Evolutionary conservation across 768 basidiomycete genomes (phyloP).

Genomic region (button mushroom (Agaricus bisporus)): DNA sequence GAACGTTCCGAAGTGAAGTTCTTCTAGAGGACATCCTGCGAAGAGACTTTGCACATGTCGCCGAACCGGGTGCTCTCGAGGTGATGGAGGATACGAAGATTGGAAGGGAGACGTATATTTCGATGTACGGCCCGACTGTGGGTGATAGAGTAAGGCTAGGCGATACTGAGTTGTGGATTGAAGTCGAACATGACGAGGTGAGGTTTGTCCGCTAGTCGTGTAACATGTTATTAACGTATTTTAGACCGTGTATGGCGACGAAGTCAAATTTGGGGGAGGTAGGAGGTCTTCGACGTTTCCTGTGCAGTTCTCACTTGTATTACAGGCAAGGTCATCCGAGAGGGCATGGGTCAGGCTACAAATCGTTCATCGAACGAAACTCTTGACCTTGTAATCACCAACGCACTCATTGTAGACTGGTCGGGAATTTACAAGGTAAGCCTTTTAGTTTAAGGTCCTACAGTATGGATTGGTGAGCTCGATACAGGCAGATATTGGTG

Average conservation of each 20-base stretch:
- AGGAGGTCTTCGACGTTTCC: constrained; percentile 9
- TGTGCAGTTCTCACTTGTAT: constrained; percentile 2
- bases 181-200: constrained; percentile 84
- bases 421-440: constrained; percentile 87
- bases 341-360: constrained; percentile 94
- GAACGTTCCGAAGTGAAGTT: constrained; percentile 34
- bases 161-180: constrained; percentile 87
- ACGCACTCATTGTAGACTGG: constrained; percentile 93
- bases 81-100: constrained; percentile 50
- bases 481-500: constrained; percentile 88
- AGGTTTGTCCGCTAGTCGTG: constrained; percentile 7
- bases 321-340: constrained; percentile 85
- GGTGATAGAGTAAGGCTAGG: constrained; percentile 87
- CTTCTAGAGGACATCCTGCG: constrained; percentile 45
- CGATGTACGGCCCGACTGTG: constrained; percentile 93
- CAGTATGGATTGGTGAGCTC: not conserved
- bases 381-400: constrained; percentile 92
- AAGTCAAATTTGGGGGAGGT: constrained; percentile 98
- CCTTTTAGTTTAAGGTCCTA: not conserved
- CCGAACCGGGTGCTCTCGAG: constrained; percentile 56
- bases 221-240: not conserved
- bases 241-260: constrained; percentile 88
- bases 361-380: constrained; percentile 59
- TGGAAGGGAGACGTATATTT: constrained; percentile 69
- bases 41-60: constrained; percentile 64